Base-by-base conservation (phyloP, 129 eudicot species). In the Artemisia argyi region DNA sequence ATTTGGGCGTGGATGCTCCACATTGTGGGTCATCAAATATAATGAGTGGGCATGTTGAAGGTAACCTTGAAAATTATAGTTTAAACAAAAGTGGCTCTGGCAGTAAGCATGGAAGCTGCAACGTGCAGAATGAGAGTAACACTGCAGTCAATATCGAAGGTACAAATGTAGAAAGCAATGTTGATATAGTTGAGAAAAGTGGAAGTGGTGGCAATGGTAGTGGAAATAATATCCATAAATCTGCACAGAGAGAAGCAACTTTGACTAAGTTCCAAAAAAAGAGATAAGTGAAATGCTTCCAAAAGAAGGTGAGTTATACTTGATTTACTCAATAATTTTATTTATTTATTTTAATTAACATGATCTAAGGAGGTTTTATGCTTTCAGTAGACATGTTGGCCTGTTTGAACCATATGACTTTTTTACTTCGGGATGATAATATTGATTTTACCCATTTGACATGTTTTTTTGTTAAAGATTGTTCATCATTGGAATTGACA, bases 211-310 rank as follows among this genome's bases (percentile, higher is more conserved):
- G 22, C 15, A 72, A 73, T 65, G 87, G 83, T 52, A 30, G 22
- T 30, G 35, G 35, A 30, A 30, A 30, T 30, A 30, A 30, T 30
- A 30, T 58, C 57, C 70, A n/a, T 66, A 82, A 71, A 20, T 20
- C 78, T 61, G 81, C 84, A 16, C 76, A 68, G 22, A 78, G 87
- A 65, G 83, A 78, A 79, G 94, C 87, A 24, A 85, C 91, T 30
- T 80, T 81, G 84, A 76, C 22, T 18, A 90, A 85, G 75, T 90
- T 84, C 57, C 84, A 87, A n/a, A 89, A 83, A 66, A 85, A 90
- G 89, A 80, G 87, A 20, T 0, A 20, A 20, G 22, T 79, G 1
- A 74, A 86, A 68, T 87, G 91, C 77, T 90, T 85, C 58, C 72
- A 76, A 60, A 85, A 81, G 77, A 87, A 87, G 95, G 95, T 85